A percentile compares a stretch with the other conserved stretches of the same genome.
phyloP scores from a whole-genome alignment of 2,329 filamentous ascomycete species.

The Gyromitra esculenta region DNA sequence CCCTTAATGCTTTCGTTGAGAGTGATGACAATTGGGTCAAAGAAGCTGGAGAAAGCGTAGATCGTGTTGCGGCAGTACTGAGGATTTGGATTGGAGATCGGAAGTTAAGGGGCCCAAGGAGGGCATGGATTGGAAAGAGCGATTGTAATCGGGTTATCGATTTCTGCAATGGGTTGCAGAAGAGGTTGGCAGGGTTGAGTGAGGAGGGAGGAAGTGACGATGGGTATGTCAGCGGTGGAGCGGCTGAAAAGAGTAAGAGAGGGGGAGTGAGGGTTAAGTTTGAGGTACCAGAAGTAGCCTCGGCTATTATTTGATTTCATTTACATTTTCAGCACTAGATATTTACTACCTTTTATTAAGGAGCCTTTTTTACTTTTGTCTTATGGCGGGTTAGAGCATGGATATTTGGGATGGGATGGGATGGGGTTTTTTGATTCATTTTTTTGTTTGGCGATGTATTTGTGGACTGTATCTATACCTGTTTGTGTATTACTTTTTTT shows the following conservation, averaged over 20 bases:
- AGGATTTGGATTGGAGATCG: conserved; percentile 70
- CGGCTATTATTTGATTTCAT: conserved; percentile 6
- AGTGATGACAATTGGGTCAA: conserved; percentile 64
- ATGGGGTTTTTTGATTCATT: conserved; percentile 13
- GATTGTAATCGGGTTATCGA: conserved; percentile 52
- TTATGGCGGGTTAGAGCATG: conserved; percentile 25
- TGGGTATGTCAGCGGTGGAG: conserved; percentile 51
- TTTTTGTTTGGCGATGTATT: conserved; percentile 19
- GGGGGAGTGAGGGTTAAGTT: conserved; percentile 24
- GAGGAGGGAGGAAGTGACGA: conserved; percentile 49
- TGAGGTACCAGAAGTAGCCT: conserved; percentile 8
- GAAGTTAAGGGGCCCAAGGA: conserved; percentile 54
- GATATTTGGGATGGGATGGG: conserved; percentile 30
- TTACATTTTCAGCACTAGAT: background rate
- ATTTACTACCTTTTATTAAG: conserved; percentile 6
- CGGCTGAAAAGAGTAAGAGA: background rate
- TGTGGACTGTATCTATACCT: conserved; percentile 17
- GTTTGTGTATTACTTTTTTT: conserved; percentile 26
- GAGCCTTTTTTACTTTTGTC: background rate
- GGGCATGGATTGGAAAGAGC: conserved; percentile 35
- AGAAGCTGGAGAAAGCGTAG: conserved; percentile 65
- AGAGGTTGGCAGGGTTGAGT: conserved; percentile 49
- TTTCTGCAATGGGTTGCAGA: conserved; percentile 52
- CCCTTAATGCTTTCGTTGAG: conserved; percentile 67
- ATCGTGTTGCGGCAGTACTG: conserved; percentile 68